Conservation (phyloP, 2,329 filamentous ascomycete genomes). For the Uncinocarpus reesii region DNA sequence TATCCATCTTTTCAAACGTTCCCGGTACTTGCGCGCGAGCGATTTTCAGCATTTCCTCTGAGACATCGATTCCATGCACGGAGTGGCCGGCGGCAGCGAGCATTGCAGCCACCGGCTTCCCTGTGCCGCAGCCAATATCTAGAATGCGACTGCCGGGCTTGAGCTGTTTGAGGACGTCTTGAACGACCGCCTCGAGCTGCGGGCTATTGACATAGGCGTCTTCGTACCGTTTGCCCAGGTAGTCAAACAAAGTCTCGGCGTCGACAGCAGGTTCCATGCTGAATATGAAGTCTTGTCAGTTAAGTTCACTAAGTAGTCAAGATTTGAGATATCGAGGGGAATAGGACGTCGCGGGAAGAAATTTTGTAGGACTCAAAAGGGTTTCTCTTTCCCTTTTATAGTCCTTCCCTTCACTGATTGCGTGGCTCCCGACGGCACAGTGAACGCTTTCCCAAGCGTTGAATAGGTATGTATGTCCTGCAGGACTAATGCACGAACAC, state of each 20-base stretch:
- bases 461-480: too few species aligned
- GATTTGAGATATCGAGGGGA: background rate
- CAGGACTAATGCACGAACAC: too few species aligned
- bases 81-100: slow-evolving; percentile 15
- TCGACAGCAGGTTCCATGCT: slow-evolving; percentile 3
- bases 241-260: slow-evolving; percentile 13
- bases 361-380: too few species aligned
- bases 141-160: slow-evolving; percentile 12
- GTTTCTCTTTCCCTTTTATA: too few species aligned
- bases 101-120: slow-evolving; percentile 16
- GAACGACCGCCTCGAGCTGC: slow-evolving; percentile 9
- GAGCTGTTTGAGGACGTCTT: slow-evolving; percentile 6
- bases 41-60: slow-evolving; percentile 17
- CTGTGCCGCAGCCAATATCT: slow-evolving; percentile 20
- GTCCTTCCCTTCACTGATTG: too few species aligned
- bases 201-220: slow-evolving; percentile 13
- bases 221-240: slow-evolving; percentile 17
- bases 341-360: background rate
- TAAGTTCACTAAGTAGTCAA: background rate
- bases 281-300: background rate
- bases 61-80: slow-evolving; percentile 17
- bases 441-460: too few species aligned
- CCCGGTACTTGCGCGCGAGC: slow-evolving; percentile 14
- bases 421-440: too few species aligned
- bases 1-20: slow-evolving; percentile 16